phyloP scores from a whole-genome alignment of 345 rosid species.

The Aquilaria malaccensis region DNA sequence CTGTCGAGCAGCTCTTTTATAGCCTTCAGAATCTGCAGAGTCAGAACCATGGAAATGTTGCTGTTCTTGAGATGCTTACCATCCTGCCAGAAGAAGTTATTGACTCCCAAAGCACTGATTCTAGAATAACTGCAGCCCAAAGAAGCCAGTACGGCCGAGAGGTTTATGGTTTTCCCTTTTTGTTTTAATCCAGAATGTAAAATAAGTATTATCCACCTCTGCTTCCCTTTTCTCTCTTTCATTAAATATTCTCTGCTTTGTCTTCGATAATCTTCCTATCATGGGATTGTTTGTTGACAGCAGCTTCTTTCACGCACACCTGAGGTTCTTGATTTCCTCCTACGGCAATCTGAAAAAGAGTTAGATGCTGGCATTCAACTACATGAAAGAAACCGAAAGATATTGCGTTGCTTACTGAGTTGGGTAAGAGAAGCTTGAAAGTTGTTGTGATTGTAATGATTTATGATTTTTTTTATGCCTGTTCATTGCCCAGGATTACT shows the following conservation, averaged over 20 bases:
- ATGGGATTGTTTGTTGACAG: constrained; percentile 5
- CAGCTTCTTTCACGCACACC: constrained; percentile 84
- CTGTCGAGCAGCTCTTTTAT: constrained; percentile 76
- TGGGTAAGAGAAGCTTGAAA: constrained; percentile 60
- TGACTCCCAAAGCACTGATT: constrained; percentile 55
- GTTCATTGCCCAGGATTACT: too few species aligned
- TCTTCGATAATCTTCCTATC: not conserved
- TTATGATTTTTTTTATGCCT: too few species aligned
- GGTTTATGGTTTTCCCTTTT: constrained; percentile 28
- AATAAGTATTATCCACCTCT: not conserved
- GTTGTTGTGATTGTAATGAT: not conserved
- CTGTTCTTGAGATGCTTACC: constrained; percentile 87
- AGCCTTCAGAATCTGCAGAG: constrained; percentile 72
- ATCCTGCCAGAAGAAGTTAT: constrained; percentile 88
- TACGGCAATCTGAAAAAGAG: constrained; percentile 71
- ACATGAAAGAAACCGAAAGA: constrained; percentile 61
- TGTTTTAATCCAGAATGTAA: not conserved
- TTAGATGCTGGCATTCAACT: constrained; percentile 39
- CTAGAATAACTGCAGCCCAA: constrained; percentile 41
- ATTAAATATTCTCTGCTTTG: not conserved
- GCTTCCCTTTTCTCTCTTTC: not conserved
- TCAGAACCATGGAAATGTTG: constrained; percentile 74
- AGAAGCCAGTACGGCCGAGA: constrained; percentile 63
- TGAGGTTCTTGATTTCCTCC: constrained; percentile 80
- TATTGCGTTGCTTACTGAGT: constrained; percentile 87